Evolutionary conservation across 495 filamentous ascomycete genomes (phyloP), one percentile per base, ranked within the genome.

Genomic region (Talaromyces nanjingensis): DNA sequence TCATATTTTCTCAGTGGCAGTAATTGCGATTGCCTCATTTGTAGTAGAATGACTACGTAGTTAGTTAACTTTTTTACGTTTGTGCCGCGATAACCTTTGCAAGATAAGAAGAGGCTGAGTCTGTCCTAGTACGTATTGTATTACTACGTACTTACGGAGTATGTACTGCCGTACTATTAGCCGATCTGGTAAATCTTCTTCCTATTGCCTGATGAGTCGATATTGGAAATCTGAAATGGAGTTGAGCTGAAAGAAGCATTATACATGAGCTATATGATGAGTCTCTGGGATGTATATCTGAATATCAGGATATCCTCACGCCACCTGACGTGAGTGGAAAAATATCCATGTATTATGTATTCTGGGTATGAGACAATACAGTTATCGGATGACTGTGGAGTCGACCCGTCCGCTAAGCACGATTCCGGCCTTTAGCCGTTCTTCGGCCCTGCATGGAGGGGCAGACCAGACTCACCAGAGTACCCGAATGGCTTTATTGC

Each of bases 371-470:
- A n/a, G 2, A 42, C 37, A 42, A 37, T n/a, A 16, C 34, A 37
- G 34, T 39, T 33, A 42, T 42, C 37, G 37, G 37, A 42, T 42
- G 37, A 16, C 37, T 42, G 37, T 42, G 37, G 37, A 42, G 37
- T 9, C 4, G 37, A 42, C 14, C 37, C 37, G 37, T 42, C 37
- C 37, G 37, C 37, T 42, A 42, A 42, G 27, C n/a, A 31, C 24
- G 16, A n/a, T 57, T 57, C 25, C 54, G 54, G 54, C 22, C 54
- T 29, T 57, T 57, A 57, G 54, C 54, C 54, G 54, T 57, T 31
- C 54, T 33, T 57, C 54, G 22, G 49, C 24, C 49, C 49, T 25
- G 24, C 18, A 22, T 25, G 24, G 54, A 57, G 54, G 54, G 54
- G 54, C 54, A 22, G 8, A 2, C 11, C 14, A n/a, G 0, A 8